Evolutionary conservation across 768 basidiomycete species (phyloP), one percentile per base, ranked within the genome.

Genomic region (Trametes coccinea): DNA sequence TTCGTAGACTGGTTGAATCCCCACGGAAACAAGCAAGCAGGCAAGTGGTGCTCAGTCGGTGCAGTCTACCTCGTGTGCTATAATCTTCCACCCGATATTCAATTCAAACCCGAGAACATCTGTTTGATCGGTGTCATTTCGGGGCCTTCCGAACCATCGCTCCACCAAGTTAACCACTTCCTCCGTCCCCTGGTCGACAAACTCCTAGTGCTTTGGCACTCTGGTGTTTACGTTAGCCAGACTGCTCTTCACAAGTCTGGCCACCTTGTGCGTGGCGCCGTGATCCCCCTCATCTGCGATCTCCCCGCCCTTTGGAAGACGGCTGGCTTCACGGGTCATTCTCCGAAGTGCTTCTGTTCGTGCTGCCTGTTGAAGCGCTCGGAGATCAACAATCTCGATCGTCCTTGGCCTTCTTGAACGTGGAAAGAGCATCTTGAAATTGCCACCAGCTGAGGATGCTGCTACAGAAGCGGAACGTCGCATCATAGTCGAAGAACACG

Each of bases 111-210:
- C 58, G 66, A 67, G 50, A 79, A 81, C 52, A 72, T 81, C 64
- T 80, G 69, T 59, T 67, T 81, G 0, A 76, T 73, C 1, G 78
- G 77, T 0, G 57, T 81, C 53, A 76, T 80, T n/a, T 77, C 78
- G 2, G 78, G 80, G 0, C 80, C 80, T 0, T 60, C 68, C 0
- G 70, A 76, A 50, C 78, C 80, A 1, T 70, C 69, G 1, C 50
- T 73, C 0, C 55, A 72, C 0, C 56, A 75, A 37, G 61, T 79
- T 14, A 80, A 81, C 46, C 77, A 79, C 51, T 67, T 76, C 40
- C 63, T 82, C 4, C 16, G 34, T 0, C 76, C 73, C 1, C 69
- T 80, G 9, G 71, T 81, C 5, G 69, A 76, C 34, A 70, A 78
- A 13, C 66, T 81, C 0, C 59, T 75, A 2, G 43, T 59, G 0